Percentiles rank a stretch among this genome's conserved stretches.
Conservation (phyloP, 495 filamentous ascomycete genomes). For the Schizothecium vesticola region DNA sequence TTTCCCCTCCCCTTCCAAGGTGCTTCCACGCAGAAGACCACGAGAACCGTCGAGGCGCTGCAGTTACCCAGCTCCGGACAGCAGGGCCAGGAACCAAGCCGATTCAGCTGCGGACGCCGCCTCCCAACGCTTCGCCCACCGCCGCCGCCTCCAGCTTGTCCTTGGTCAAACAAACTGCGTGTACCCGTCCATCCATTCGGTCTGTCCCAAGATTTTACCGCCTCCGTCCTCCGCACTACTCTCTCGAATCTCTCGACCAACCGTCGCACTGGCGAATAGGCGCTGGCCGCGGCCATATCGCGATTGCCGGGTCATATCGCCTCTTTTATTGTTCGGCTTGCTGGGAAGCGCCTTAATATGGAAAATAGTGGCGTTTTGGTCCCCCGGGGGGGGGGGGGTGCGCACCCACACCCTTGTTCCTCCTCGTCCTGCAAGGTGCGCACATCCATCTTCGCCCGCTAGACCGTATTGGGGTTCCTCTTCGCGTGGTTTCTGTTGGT, state of each 20-base stretch:
- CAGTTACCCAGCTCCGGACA: conserved; percentile 12
- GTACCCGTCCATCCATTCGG: neutral
- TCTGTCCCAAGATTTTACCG: neutral
- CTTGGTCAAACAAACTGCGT: neutral
- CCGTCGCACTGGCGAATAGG: conserved; percentile 3
- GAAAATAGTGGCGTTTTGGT: conserved; percentile 29
- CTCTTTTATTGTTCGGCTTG: conserved; percentile 26
- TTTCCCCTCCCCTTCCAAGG: conserved; percentile 3
- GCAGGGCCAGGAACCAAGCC: conserved; percentile 21
- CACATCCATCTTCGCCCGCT: neutral
- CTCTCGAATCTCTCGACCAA: neutral
- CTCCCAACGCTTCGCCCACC: neutral
- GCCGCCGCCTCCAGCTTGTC: neutral
- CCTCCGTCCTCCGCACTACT: neutral
- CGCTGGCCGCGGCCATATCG: conserved; percentile 12
- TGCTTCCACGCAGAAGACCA: conserved; percentile 16
- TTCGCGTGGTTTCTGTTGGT: conserved; percentile 31
- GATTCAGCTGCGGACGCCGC: conserved; percentile 11
- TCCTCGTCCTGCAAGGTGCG: neutral
- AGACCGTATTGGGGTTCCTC: conserved; percentile 5
- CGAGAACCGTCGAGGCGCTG: conserved; percentile 22
- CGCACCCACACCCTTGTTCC: neutral
- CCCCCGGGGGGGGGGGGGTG: conserved; percentile 13
- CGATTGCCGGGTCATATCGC: conserved; percentile 34
- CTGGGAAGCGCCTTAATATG: conserved; percentile 34